Base-by-base conservation (phyloP, 176 grass and related monocot genomes). In the Secale cereale region DNA sequence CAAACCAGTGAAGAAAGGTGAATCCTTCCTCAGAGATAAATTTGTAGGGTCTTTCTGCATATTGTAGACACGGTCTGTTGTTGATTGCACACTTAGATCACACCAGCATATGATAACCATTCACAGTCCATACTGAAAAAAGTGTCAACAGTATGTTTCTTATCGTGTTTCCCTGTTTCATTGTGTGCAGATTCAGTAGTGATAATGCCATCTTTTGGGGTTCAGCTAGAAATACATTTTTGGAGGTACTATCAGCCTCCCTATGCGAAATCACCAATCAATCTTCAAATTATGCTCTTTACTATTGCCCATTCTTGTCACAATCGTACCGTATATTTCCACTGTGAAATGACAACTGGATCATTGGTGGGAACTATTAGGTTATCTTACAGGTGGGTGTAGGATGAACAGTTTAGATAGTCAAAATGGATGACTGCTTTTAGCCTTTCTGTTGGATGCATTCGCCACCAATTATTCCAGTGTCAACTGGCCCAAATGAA, bases 1-100 rank as follows among this genome's bases (percentile, higher is more conserved):
- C 80, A 96, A 91, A 68, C 93, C 93, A 85, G 84, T 94, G 31
- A 96, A 89, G 79, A 99, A 95, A 94, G 97, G 97, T 96, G 29
- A 84, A 15, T 80, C 29, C 36, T 80, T 63, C 28, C 74, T 62
- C 23, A 22, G n/a, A 10, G 39, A 85, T 77, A 20, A 70, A 0
- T 81, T 61, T 81, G 36, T 69, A 52, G 62, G 74, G 17, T 29
- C 20, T 22, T 78, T 82, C 43, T 65, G 16, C 31, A 41, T 27
- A 57, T 59, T 79, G 10, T 82, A 32, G 10, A 43, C 46, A 77
- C 28, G 32, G 8, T 11, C 40, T 76, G 11, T 63, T 70, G 63
- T 70, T 83, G 25, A 45, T 81, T 79, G 39, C 5, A 78, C 74
- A 46, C 30, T 63, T 9, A 78, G 23, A 86, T 65, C 22, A 30